Conservation (phyloP, 2,329 filamentous ascomycete species). For the Ophiostoma tasmaniense region DNA sequence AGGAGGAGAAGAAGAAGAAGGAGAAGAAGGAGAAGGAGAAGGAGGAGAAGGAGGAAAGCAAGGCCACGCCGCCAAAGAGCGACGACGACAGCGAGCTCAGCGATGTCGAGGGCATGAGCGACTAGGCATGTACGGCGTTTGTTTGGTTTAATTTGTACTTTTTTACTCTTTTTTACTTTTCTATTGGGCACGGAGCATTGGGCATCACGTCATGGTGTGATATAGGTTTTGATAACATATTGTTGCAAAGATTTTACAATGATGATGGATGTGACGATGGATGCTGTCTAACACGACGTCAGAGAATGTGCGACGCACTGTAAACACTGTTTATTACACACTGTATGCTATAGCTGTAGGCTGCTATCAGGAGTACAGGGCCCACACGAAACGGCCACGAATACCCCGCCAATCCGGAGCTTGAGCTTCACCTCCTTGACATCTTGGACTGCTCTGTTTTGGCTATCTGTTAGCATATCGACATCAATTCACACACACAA, state of each 20-base stretch:
- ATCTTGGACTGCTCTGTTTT: background rate
- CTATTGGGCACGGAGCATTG: background rate
- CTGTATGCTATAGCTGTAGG: background rate
- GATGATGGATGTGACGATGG: background rate
- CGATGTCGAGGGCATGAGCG: background rate
- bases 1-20: background rate
- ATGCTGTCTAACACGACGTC: background rate
- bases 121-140: background rate
- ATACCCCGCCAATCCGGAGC: constrained; percentile 8
- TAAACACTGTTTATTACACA: background rate
- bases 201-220: background rate
- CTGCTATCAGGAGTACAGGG: background rate
- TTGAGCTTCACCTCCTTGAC: background rate
- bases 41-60: no score
- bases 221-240: background rate
- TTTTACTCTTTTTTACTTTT: background rate
- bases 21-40: constrained; percentile 6
- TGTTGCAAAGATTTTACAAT: background rate
- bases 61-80: no score
- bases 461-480: background rate
- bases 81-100: background rate
- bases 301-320: background rate
- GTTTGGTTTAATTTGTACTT: background rate
- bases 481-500: constrained; percentile 18
- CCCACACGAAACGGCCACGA: background rate